Evolutionary conservation across 257 asterid species (phyloP).

Genomic region (Scutellaria galericulata): DNA sequence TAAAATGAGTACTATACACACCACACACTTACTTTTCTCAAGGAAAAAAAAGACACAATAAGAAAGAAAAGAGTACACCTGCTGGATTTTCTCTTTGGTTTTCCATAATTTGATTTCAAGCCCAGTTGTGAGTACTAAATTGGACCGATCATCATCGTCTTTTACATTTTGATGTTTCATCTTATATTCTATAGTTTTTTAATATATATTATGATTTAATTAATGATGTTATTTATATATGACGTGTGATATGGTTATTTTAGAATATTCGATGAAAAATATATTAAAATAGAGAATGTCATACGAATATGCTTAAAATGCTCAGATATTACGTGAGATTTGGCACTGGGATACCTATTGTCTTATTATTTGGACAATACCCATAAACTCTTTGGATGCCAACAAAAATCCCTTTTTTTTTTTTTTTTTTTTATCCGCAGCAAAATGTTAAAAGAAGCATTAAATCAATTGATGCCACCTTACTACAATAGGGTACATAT

Average conservation of each 20-base stretch:
- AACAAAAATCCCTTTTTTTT: conserved; percentile 8
- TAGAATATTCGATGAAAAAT: no score
- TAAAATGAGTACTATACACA: no score
- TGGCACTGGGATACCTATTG: conserved; percentile 18
- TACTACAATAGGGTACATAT: background rate
- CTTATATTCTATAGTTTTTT: background rate
- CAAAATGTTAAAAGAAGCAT: background rate
- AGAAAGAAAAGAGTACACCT: no score
- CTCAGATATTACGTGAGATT: background rate
- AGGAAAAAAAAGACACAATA: no score
- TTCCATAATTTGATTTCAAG: no score
- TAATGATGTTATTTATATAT: background rate
- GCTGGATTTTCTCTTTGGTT: no score
- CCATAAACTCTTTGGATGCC: background rate
- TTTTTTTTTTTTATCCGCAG: background rate
- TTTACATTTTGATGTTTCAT: no score
- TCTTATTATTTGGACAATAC: conserved; percentile 28
- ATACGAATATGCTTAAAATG: background rate
- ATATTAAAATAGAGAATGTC: no score
- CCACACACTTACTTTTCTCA: no score
- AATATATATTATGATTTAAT: background rate
- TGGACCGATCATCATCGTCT: no score
- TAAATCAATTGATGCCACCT: conserved; percentile 8
- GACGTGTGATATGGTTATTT: no score
- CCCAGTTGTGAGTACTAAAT: no score